Evolutionary conservation across 2,329 filamentous ascomycete species (phyloP).

Genomic region (Aspergillus fumigatiaffinis): DNA sequence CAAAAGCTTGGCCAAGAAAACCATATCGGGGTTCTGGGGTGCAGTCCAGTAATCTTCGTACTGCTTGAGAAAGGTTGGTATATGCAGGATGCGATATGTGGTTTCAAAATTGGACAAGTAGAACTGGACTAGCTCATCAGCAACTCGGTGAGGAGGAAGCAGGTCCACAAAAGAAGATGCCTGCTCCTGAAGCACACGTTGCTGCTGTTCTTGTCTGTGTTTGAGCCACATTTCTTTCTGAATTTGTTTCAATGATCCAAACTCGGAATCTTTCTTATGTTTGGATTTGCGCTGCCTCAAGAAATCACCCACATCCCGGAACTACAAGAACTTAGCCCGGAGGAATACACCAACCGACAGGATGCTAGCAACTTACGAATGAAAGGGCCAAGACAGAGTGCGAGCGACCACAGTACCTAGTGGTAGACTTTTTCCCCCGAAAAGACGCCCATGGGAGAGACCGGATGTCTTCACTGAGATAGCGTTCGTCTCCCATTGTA

Average conservation of each 20-base stretch:
- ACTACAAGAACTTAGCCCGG: slow-evolving; percentile 15
- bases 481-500: slow-evolving; percentile 11
- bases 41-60: slow-evolving; percentile 54
- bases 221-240: slow-evolving; percentile 25
- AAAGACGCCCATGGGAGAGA: slow-evolving; percentile 25
- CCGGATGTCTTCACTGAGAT: slow-evolving; percentile 25
- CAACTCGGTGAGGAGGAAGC: slow-evolving; percentile 44
- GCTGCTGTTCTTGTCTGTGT: slow-evolving; percentile 28
- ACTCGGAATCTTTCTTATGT: slow-evolving; percentile 19
- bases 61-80: slow-evolving; percentile 54
- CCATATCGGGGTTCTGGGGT: slow-evolving; percentile 35
- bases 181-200: slow-evolving; percentile 27
- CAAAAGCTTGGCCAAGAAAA: slow-evolving; percentile 46
- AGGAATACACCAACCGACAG: background rate
- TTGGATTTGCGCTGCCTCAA: slow-evolving; percentile 20
- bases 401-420: slow-evolving; percentile 29
- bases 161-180: slow-evolving; percentile 29
- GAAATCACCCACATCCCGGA: slow-evolving; percentile 26
- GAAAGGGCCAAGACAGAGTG: slow-evolving; percentile 28
- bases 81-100: slow-evolving; percentile 55
- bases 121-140: slow-evolving; percentile 49
- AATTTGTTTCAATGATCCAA: slow-evolving; percentile 25
- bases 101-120: slow-evolving; percentile 58
- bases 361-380: slow-evolving; percentile 22
- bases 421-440: slow-evolving; percentile 28